phyloP scores from a whole-genome alignment of 148 eudicot genomes.

The Tetragonia tetragonoides region DNA sequence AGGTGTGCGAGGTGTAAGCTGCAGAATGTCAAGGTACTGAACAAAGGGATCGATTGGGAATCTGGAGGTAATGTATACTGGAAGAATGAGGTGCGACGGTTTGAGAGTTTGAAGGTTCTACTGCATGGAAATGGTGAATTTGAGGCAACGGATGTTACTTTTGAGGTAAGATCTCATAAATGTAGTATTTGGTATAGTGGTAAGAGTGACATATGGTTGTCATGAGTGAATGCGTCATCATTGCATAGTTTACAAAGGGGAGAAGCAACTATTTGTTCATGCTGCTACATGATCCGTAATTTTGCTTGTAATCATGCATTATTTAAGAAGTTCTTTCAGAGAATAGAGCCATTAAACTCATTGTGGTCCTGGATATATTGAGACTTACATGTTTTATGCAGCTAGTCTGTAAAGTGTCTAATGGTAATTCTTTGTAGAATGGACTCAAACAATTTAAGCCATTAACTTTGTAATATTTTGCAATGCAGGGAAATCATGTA shows the following conservation, averaged over 20 bases:
- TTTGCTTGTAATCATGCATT: not conserved
- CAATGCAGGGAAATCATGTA: conserved; percentile 80
- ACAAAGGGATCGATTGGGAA: conserved; percentile 89
- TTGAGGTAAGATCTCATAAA: conserved; percentile 59
- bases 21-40: conserved; percentile 72
- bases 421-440: not conserved
- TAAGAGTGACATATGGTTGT: not conserved
- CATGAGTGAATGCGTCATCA: not conserved
- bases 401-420: not conserved
- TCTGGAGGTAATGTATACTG: conserved; percentile 64
- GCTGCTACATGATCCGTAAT: not conserved
- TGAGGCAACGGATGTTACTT: conserved; percentile 77
- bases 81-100: conserved; percentile 80
- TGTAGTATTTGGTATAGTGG: not conserved
- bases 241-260: not conserved
- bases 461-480: not conserved
- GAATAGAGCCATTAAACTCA: not conserved
- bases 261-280: not conserved
- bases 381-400: not conserved
- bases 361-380: not conserved
- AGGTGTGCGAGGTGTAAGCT: conserved; percentile 95
- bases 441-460: not conserved
- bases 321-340: not conserved
- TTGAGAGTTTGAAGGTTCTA: conserved; percentile 62
- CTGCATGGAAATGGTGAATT: conserved; percentile 98